Evolutionary conservation across 805 yeast species (phyloP).

Genomic region (Saturnispora galanensis): DNA sequence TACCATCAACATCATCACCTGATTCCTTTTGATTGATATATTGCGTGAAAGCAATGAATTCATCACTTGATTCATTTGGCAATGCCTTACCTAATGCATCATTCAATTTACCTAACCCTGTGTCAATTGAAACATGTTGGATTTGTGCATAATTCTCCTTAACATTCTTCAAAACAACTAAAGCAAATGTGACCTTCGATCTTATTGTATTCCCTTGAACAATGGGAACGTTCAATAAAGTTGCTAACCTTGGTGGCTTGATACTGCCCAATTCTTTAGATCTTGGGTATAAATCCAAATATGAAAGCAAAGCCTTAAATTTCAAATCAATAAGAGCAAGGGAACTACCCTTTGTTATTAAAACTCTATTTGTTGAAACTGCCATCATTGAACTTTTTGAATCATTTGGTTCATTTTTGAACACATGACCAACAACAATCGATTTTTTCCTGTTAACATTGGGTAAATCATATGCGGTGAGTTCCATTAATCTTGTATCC

Average conservation of each 20-base stretch:
- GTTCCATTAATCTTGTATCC: slow-evolving; percentile 9
- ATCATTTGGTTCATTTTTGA: slow-evolving; percentile 19
- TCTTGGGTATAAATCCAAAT: slow-evolving; percentile 23
- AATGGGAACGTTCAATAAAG: slow-evolving; percentile 24
- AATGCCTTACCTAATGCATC: slow-evolving; percentile 64
- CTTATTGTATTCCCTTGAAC: slow-evolving; percentile 37
- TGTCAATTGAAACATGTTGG: slow-evolving; percentile 40
- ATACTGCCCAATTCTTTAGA: slow-evolving; percentile 16
- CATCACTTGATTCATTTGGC: slow-evolving; percentile 12
- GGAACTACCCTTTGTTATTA: slow-evolving; percentile 32
- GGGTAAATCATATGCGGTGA: slow-evolving; percentile 25
- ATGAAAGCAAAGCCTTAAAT: slow-evolving; percentile 30
- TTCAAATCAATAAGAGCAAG: slow-evolving; percentile 37
- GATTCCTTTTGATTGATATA: slow-evolving; percentile 20
- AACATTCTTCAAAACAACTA: slow-evolving; percentile 31
- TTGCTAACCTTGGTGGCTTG: slow-evolving; percentile 22
- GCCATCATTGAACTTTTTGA: slow-evolving; percentile 29
- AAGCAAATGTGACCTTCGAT: slow-evolving; percentile 32
- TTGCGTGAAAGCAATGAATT: slow-evolving; percentile 9
- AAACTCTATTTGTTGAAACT: slow-evolving; percentile 37
- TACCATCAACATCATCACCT: slow-evolving; percentile 14
- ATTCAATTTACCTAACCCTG: slow-evolving; percentile 57
- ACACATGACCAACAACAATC: slow-evolving; percentile 18
- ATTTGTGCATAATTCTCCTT: slow-evolving; percentile 36
- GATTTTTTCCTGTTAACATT: slow-evolving; percentile 24